Evolutionary conservation across 768 basidiomycete species (phyloP), one percentile per base, ranked within the genome.

Genomic region (Pisolithus orientalis): DNA sequence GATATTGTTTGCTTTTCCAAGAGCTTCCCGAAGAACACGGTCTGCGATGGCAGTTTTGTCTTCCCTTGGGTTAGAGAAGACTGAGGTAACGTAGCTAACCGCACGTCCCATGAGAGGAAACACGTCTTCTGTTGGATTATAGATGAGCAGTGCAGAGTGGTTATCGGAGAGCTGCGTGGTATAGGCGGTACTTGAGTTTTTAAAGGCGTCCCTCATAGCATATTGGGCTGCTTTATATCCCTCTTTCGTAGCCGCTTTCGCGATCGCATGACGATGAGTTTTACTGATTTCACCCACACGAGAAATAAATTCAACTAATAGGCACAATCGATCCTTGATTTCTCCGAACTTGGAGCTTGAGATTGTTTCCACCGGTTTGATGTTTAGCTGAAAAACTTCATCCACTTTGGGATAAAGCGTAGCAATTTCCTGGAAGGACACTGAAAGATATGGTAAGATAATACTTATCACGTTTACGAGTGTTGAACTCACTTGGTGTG

Each of bases 371-470:
- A 34, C 11, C 34, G 11, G 11, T 34, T 14, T 13, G 13, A 34
- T 34, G 4, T 34, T 34, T 34, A 5, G 11, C 13, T 13, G 34
- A 34, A 14, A 13, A 4, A 14, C 5, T 0, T 60, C 39, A 1
- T 1, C 42, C 9, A 58, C 63, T 27, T 32, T 57, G 0, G 67
- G 65, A 51, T 58, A 57, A 5, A 40, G 29, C 9, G 9, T 0
- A 1, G 59, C 7, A n/a, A 58, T 1, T 2, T 53, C 6, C 0
- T 44, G 47, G 25, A 67, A 50, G 1, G 47, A 51, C 25, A 54
- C 66, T 60, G 13, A 5, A n/a, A 27, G 7, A n/a, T 16, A 9
- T 7, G 13, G 8, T 10, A 10, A 6, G 21, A 17, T 50, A 24
- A 25, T 27, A 39, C 8, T 13, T 25, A 2, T 7, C 14, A 21